Evolutionary conservation across 164 flowering plant species (phyloP), one percentile per base, ranked within the genome.

Genomic region (Dillenia suffruticosa): DNA sequence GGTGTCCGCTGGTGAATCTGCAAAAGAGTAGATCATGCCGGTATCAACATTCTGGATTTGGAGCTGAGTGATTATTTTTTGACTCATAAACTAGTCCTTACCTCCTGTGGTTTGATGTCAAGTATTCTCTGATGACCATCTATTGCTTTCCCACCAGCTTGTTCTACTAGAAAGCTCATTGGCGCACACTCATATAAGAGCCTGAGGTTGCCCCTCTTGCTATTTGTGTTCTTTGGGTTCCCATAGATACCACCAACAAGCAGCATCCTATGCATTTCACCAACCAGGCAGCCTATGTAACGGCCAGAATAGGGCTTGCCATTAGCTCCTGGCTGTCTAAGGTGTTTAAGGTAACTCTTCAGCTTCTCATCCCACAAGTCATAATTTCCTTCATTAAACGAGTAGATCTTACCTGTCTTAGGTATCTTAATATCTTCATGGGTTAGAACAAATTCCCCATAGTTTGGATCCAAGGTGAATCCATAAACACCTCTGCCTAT

Each of bases 121-220:
- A 90, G 94, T 62, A 92, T 49, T 69, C 96, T 82, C 22, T 75
- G 74, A 53, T 78, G 79, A 11, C 97, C 96, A 62, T 88, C 88
- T 3, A 92, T 82, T 44, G 87, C 98, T 76, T 93, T 87, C 11
- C 97, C 98, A 0, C 96, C 94, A 12, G 94, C 98, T 76, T 93
- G 98, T 71, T 93, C 98, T 15, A 79, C 94, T 8, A 93, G 64
- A 61, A 64, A 90, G 77, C 96, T 90, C 98, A 93, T 93, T 0
- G 97, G 98, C n/a, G 97, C 96, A 64, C 96, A 88, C 68, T 88
- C 96, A 56, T 90, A 90, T 81, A 88, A 67, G 8, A 93, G 84
- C 75, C 98, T 87, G 51, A 90, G 78, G 74, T 90, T 93, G 63
- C 98, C 97, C 68, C 90, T 90, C 79, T 82, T 84, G 81, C 84